Percentiles rank a stretch among this genome's conserved stretches.
Evolutionary conservation across 805 yeast genomes (phyloP).

Genomic region (Cyberlindnera americana): DNA sequence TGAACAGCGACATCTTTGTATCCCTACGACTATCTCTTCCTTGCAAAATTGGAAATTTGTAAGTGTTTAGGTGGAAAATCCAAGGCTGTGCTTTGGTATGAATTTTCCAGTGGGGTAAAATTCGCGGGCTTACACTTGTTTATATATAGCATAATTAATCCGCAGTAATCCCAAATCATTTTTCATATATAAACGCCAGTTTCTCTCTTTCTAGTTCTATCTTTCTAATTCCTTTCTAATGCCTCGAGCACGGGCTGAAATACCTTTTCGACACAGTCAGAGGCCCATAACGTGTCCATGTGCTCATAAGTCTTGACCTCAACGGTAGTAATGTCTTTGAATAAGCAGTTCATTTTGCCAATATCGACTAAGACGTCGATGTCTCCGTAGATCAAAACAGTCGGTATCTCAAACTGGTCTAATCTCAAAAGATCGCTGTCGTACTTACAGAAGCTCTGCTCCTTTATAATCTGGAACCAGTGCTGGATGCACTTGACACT

Average conservation of each 20-base stretch:
- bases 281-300: slow-evolving; percentile 77
- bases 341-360: slow-evolving; percentile 49
- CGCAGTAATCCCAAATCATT: too few species aligned
- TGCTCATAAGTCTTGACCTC: slow-evolving; percentile 66
- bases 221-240: too few species aligned
- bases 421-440: not conserved
- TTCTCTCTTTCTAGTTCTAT: too few species aligned
- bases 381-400: slow-evolving; percentile 65
- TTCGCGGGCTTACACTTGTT: too few species aligned
- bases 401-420: slow-evolving; percentile 51
- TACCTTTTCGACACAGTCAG: slow-evolving; percentile 43
- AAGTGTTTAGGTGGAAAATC: too few species aligned
- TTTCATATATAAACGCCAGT: too few species aligned
- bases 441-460: slow-evolving; percentile 68
- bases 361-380: slow-evolving; percentile 72
- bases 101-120: not conserved
- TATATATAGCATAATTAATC: too few species aligned
- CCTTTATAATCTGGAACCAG: slow-evolving; percentile 78
- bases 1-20: slow-evolving; percentile 10
- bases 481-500: slow-evolving; percentile 80
- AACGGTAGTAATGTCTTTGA: slow-evolving; percentile 42
- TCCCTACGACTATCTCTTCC: not conserved
- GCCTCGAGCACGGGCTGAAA: slow-evolving; percentile 44
- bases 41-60: too few species aligned
- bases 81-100: too few species aligned